Conservation (phyloP, 192 early-diverging fungal species). For the Mortierella hygrophila region DNA sequence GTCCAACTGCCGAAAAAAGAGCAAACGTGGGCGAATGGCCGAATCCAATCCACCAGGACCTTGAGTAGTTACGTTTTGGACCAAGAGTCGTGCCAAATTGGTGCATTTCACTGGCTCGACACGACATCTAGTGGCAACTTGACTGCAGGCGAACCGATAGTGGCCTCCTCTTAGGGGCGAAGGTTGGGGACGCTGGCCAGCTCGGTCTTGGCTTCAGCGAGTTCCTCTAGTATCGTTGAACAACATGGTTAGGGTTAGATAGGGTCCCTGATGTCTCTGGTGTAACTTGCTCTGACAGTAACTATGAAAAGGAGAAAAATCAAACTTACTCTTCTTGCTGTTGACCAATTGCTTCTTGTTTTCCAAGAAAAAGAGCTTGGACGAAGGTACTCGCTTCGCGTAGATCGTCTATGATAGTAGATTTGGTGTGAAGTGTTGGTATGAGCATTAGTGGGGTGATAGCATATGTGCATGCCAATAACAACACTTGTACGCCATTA, state of each 20-base stretch:
- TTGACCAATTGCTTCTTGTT: slow-evolving; percentile 4
- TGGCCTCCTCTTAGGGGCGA: background rate
- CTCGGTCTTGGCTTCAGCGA: slow-evolving; percentile 17
- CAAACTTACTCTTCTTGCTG: slow-evolving; percentile 31
- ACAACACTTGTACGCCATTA: too few species aligned
- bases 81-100: background rate
- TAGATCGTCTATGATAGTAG: slow-evolving; percentile 23
- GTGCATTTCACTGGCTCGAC: background rate
- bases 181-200: slow-evolving; percentile 20
- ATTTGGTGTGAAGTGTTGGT: background rate
- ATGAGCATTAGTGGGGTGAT: background rate
- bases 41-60: background rate
- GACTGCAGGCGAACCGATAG: too few species aligned
- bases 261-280: background rate
- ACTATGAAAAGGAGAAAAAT: background rate
- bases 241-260: background rate
- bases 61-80: background rate
- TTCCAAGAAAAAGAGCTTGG: slow-evolving; percentile 41
- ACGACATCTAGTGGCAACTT: background rate
- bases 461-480: background rate
- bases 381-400: slow-evolving; percentile 37
- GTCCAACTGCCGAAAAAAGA: background rate
- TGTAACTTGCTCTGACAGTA: too few species aligned
- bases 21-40: background rate
- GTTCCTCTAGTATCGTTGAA: slow-evolving; percentile 14